phyloP scores from a whole-genome alignment of 192 early-diverging fungal genomes.

The Chytriomyces hyalinus region DNA sequence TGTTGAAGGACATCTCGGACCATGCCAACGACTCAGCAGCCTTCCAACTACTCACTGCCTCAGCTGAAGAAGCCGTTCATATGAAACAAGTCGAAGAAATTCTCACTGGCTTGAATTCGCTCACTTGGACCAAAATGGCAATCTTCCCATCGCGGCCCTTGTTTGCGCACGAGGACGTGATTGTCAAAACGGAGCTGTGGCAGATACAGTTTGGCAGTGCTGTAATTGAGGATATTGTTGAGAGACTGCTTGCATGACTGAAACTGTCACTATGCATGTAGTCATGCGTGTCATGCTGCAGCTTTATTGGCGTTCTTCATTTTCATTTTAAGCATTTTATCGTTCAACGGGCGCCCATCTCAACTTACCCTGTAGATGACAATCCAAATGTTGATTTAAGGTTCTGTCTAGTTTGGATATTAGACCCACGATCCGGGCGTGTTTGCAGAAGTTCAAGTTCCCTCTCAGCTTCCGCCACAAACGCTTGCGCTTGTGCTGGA shows the following conservation, averaged over 20 bases:
- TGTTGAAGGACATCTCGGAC: neutral
- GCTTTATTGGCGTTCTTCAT: no score
- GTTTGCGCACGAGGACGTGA: conserved; percentile 11
- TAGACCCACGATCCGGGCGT: no score
- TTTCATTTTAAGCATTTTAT: neutral
- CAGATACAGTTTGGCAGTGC: conserved; percentile 13
- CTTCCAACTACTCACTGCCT: neutral
- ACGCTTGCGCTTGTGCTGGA: no score
- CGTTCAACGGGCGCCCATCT: no score
- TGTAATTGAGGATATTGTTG: conserved; percentile 28
- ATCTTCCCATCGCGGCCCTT: conserved; percentile 16
- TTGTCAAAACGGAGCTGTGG: conserved; percentile 19
- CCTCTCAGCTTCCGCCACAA: no score
- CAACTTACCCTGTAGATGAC: no score
- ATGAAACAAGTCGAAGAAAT: neutral
- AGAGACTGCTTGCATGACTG: neutral
- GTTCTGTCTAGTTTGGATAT: no score
- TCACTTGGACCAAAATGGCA: conserved; percentile 14
- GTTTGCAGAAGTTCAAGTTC: no score
- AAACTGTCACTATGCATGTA: neutral
- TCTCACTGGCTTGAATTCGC: conserved; percentile 9
- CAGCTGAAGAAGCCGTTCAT: neutral
- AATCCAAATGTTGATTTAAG: no score
- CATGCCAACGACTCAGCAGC: neutral
- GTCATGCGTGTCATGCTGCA: no score